A percentile compares a stretch with the other conserved stretches of the same genome.
Conservation (phyloP, 805 yeast genomes). For the Lachancea fermentati region DNA sequence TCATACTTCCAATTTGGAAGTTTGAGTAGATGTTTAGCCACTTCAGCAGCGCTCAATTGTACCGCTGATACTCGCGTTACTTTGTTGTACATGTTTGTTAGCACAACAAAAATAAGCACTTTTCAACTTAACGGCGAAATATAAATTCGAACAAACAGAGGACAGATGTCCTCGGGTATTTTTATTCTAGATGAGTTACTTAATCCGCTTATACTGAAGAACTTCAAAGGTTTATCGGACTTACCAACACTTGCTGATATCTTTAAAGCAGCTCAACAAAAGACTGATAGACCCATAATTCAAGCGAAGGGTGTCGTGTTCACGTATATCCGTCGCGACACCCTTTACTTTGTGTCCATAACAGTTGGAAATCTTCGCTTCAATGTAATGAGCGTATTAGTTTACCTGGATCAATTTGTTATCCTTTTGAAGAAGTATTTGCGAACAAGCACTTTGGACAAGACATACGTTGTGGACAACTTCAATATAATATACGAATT, state of each 20-base stretch:
- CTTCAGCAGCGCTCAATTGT: slow-evolving; percentile 22
- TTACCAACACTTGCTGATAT: slow-evolving; percentile 14
- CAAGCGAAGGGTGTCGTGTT: slow-evolving; percentile 14
- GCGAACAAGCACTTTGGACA: slow-evolving; percentile 35
- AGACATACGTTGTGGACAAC: slow-evolving; percentile 65
- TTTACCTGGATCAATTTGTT: slow-evolving; percentile 26
- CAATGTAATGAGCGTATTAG: slow-evolving; percentile 19
- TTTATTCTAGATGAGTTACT: slow-evolving; percentile 27
- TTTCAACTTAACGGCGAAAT: background rate
- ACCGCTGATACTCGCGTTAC: slow-evolving; percentile 30
- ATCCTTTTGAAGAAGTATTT: slow-evolving; percentile 23
- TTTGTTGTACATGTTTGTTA: slow-evolving; percentile 34
- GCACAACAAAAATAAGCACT: background rate
- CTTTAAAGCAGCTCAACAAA: slow-evolving; percentile 17
- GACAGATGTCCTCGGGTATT: slow-evolving; percentile 24
- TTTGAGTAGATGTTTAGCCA: slow-evolving; percentile 17
- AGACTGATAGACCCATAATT: slow-evolving; percentile 3
- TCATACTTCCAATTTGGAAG: slow-evolving; percentile 26
- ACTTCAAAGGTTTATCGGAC: slow-evolving; percentile 24
- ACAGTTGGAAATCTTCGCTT: slow-evolving; percentile 11
- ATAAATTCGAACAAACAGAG: background rate
- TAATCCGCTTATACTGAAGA: slow-evolving; percentile 25
- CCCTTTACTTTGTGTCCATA: slow-evolving; percentile 21
- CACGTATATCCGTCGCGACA: slow-evolving; percentile 23
- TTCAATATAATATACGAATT: slow-evolving; percentile 70